These are phyloP conservation scores for Oryza rufipogon DNA, from an alignment of 176 grass and related monocot species.

Conservation along the genomic window DNA sequence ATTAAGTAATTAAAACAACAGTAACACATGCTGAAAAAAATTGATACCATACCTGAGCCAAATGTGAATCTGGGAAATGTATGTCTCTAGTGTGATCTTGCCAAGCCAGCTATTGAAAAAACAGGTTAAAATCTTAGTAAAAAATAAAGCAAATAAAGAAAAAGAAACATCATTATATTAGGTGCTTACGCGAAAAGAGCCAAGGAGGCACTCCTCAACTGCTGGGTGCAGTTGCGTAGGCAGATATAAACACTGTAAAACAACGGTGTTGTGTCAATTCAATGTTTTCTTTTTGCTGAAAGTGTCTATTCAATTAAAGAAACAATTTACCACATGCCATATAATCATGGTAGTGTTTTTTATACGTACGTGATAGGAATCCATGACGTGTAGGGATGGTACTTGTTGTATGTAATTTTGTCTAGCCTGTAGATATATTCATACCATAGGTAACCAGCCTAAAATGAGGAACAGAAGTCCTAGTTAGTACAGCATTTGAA, in stretches of 20 bases:
- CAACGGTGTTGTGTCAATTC: constrained; percentile 33
- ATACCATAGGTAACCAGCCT: constrained; percentile 92
- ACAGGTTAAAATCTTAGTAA: constrained; percentile 17
- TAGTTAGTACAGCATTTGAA: constrained; percentile 17
- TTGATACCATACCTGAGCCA: constrained; percentile 71
- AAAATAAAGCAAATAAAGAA: not conserved
- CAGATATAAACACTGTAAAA: constrained; percentile 85
- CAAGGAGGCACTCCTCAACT: constrained; percentile 75
- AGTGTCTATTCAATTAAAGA: constrained; percentile 36
- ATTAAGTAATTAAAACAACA: not conserved
- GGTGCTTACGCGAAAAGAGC: constrained; percentile 85
- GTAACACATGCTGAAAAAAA: not conserved
- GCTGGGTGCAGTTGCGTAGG: constrained; percentile 89
- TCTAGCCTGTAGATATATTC: constrained; percentile 98
- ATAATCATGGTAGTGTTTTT: constrained; percentile 8
- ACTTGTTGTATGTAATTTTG: constrained; percentile 95
- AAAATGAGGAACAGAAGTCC: constrained; percentile 37
- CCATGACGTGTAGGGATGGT: constrained; percentile 99
- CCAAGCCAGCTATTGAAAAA: constrained; percentile 83
- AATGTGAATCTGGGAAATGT: constrained; percentile 97
- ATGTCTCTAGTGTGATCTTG: constrained; percentile 94
- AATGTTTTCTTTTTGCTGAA: not conserved
- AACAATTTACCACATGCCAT: not conserved
- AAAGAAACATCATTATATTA: constrained; percentile 13
- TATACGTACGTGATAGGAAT: constrained; percentile 95